These are phyloP conservation scores for Lachnellula hyalina DNA, from an alignment of 2,329 filamentous ascomycete genomes.

Conservation along the genomic window DNA sequence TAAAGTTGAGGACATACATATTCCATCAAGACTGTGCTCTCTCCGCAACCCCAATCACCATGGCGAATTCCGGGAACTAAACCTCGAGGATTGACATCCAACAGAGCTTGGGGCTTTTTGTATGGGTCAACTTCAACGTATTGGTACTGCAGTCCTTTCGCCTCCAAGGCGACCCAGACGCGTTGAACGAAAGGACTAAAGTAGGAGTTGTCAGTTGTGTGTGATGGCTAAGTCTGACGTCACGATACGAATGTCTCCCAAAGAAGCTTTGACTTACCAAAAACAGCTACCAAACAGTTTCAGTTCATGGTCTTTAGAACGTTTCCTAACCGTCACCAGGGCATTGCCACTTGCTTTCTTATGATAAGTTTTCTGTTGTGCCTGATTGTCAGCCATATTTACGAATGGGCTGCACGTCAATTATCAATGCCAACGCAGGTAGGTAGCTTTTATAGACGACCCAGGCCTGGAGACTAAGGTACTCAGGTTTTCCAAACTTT, in stretches of 20 bases:
- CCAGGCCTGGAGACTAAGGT: neutral
- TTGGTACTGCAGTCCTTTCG: constrained; percentile 73
- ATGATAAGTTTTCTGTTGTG: constrained; percentile 62
- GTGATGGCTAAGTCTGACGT: constrained; percentile 11
- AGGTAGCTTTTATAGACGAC: neutral
- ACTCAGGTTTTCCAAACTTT: constrained; percentile 4
- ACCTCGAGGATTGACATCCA: constrained; percentile 71
- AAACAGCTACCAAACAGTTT: constrained; percentile 81
- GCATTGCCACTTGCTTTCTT: constrained; percentile 70
- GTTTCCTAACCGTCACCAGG: constrained; percentile 61
- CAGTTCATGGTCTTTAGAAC: constrained; percentile 63
- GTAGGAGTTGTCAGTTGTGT: constrained; percentile 6
- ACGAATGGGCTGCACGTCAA: constrained; percentile 31
- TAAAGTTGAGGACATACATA: constrained; percentile 50
- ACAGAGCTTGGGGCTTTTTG: constrained; percentile 62
- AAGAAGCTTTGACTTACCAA: constrained; percentile 50
- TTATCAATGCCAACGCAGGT: neutral
- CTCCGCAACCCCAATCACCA: constrained; percentile 76
- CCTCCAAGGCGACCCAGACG: constrained; percentile 83
- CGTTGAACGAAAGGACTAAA: constrained; percentile 72
- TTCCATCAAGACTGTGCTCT: constrained; percentile 79
- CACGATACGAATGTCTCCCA: constrained; percentile 1
- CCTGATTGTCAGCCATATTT: constrained; percentile 34
- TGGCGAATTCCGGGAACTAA: constrained; percentile 72
- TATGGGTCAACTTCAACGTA: constrained; percentile 84